phyloP scores from a whole-genome alignment of 306 rosid genomes.

The Cotoneaster glaucophyllus region DNA sequence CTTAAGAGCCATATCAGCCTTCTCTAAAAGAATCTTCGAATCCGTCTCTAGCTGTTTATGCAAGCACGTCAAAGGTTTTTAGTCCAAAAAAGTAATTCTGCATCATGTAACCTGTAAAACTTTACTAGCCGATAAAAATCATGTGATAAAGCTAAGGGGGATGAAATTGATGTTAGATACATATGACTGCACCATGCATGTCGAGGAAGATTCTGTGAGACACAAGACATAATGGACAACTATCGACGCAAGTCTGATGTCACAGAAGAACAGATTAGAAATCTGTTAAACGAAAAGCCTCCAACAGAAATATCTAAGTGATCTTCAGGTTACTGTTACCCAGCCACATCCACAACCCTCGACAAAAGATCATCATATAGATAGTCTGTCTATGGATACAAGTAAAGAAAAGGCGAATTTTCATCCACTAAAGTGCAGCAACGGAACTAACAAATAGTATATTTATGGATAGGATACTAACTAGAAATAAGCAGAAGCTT shows the following conservation, averaged over 20 bases:
- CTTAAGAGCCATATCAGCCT: constrained; percentile 63
- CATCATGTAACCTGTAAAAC: neutral
- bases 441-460: neutral
- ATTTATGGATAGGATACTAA: neutral
- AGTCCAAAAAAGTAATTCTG: neutral
- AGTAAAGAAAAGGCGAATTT: neutral
- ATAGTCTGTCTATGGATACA: neutral
- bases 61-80: constrained; percentile 2
- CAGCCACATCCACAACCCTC: neutral
- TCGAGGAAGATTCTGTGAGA: neutral
- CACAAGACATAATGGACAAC: neutral
- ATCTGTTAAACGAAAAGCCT: neutral
- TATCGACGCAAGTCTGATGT: neutral
- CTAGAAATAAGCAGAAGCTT: neutral
- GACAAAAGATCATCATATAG: neutral
- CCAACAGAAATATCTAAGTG: neutral
- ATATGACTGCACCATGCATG: neutral
- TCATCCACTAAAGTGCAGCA: neutral
- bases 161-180: neutral
- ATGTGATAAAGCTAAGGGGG: neutral
- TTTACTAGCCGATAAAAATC: neutral
- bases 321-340: neutral
- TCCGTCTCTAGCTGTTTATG: constrained; percentile 82
- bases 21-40: constrained; percentile 70
- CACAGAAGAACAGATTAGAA: neutral